A percentile compares a stretch with the other conserved stretches of the same genome.
phyloP scores from a whole-genome alignment of 116 monocot genomes.

The Thalassia testudinum region DNA sequence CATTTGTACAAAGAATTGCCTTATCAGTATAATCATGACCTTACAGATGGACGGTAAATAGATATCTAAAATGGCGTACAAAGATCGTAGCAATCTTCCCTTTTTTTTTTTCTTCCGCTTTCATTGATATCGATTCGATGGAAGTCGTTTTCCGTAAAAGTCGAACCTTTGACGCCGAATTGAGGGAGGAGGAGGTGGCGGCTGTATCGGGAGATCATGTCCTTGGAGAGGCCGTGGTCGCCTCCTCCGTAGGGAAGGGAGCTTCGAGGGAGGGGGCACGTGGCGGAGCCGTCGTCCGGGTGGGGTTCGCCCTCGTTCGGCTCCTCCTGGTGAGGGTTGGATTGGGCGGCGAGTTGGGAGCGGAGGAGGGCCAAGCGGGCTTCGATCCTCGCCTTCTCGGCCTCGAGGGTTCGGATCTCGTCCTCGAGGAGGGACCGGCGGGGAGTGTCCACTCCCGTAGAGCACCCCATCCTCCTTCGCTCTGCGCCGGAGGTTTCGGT shows the following conservation, averaged over 20 bases:
- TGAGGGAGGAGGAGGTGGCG: slow-evolving; percentile 74
- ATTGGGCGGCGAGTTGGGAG: slow-evolving; percentile 18
- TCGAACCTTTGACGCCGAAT: slow-evolving; percentile 70
- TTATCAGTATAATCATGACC: too few species aligned
- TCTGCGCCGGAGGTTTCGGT: too few species aligned
- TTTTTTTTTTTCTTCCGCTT: too few species aligned
- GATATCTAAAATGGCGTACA: too few species aligned
- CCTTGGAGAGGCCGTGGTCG: slow-evolving; percentile 34
- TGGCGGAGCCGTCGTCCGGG: not conserved
- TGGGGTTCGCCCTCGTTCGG: not conserved
- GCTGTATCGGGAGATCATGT: slow-evolving; percentile 80
- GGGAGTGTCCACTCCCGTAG: not conserved
- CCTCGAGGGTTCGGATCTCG: slow-evolving; percentile 47
- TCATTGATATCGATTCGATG: too few species aligned
- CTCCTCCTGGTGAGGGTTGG: not conserved
- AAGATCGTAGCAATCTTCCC: too few species aligned
- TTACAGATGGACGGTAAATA: too few species aligned
- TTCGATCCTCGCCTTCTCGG: slow-evolving; percentile 46
- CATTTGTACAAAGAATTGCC: too few species aligned
- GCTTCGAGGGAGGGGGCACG: not conserved
- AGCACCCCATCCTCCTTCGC: too few species aligned
- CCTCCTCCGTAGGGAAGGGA: not conserved
- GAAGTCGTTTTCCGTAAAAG: too few species aligned
- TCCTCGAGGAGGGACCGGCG: slow-evolving; percentile 3
- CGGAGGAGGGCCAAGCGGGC: slow-evolving; percentile 35